These are phyloP conservation scores for Eucalyptus paniculata DNA, from an alignment of 345 rosid genomes.

Conservation along the genomic window DNA sequence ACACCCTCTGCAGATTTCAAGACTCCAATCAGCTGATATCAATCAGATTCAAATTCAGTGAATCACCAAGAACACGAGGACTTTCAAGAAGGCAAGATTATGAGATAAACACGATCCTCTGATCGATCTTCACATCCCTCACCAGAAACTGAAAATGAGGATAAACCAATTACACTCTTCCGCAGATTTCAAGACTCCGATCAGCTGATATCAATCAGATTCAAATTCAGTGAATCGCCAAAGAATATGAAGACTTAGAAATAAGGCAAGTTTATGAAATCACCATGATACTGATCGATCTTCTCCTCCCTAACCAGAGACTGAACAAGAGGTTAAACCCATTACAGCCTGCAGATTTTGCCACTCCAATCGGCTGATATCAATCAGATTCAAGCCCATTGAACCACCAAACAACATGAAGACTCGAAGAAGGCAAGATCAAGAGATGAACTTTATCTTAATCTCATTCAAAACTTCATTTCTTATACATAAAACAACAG, in stretches of 20 bases:
- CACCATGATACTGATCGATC: background rate
- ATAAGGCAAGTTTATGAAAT: background rate
- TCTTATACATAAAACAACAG: background rate
- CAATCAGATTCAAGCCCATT: background rate
- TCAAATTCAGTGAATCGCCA: background rate
- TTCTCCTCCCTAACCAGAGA: background rate
- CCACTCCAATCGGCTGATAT: background rate
- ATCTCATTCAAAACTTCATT: background rate
- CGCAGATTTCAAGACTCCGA: background rate
- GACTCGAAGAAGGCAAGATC: background rate
- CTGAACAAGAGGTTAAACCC: background rate
- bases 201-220: background rate
- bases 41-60: background rate
- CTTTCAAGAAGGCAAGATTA: background rate
- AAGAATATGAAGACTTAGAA: background rate
- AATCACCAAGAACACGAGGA: background rate
- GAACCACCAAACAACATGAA: background rate
- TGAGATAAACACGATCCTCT: background rate
- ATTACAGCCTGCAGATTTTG: background rate
- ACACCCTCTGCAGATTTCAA: background rate
- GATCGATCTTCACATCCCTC: constrained; percentile 1
- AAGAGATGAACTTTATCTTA: background rate
- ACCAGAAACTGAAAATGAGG: background rate
- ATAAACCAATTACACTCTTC: background rate
- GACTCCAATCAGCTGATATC: background rate